Percentiles rank a stretch among this genome's conserved stretches.
phyloP scores from a whole-genome alignment of 208 protist genomes.

The Leishmania turanica region DNA sequence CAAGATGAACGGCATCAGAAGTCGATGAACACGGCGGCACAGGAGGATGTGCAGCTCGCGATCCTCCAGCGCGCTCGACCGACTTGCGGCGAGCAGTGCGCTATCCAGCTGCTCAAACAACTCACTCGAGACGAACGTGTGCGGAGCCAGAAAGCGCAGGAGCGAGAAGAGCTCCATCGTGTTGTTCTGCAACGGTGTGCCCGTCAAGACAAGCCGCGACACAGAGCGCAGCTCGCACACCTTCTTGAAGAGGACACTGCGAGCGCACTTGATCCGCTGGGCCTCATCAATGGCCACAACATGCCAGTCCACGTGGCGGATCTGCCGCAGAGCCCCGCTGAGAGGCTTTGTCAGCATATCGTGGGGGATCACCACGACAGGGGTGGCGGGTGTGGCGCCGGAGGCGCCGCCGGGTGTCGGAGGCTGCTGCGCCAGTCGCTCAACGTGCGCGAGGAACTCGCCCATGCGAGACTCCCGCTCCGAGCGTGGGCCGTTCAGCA shows the following conservation, averaged over 20 bases:
- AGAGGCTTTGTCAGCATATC: constrained; percentile 42
- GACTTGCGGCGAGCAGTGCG: constrained; percentile 32
- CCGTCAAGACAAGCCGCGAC: constrained; percentile 67
- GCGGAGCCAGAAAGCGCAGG: constrained; percentile 90
- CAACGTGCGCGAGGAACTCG: constrained; percentile 29
- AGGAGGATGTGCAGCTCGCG: constrained; percentile 43
- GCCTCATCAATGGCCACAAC: constrained; percentile 94
- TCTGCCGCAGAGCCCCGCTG: constrained; percentile 32
- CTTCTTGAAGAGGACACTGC: constrained; percentile 36
- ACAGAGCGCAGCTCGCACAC: constrained; percentile 37
- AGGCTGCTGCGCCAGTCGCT: neutral
- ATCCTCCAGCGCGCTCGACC: constrained; percentile 37
- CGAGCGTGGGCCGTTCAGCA: constrained; percentile 45
- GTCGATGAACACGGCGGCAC: constrained; percentile 47
- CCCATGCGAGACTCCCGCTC: constrained; percentile 34
- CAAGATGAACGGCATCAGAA: constrained; percentile 53
- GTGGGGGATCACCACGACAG: constrained; percentile 50
- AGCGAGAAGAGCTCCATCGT: constrained; percentile 92
- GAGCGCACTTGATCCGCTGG: constrained; percentile 88
- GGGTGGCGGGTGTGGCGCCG: constrained; percentile 13
- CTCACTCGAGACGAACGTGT: constrained; percentile 50
- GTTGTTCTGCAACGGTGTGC: constrained; percentile 96
- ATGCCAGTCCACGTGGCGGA: constrained; percentile 61
- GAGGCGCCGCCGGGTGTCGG: neutral
- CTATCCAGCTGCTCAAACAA: constrained; percentile 51